A percentile compares a stretch with the other conserved stretches of the same genome.
Conservation (phyloP, 768 basidiomycete genomes). For the Leucocoprinus birnbaumii region DNA sequence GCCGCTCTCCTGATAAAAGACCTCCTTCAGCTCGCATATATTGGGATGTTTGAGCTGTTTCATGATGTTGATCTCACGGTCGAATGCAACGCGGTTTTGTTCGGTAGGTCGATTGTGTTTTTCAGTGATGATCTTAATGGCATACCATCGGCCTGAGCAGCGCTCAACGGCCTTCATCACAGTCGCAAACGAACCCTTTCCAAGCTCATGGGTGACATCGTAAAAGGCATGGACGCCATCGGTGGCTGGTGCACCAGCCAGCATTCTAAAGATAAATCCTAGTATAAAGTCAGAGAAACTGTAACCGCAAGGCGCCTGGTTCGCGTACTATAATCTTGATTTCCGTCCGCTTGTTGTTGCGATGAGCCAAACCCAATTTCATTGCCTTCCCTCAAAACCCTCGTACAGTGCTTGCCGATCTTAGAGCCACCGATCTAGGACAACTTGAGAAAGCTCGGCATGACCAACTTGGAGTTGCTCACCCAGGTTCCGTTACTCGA, state of each 20-base stretch:
- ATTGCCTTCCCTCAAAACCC: conserved; percentile 72
- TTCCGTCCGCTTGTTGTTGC: conserved; percentile 39
- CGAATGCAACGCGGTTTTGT: conserved; percentile 37
- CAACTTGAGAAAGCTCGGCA: not conserved
- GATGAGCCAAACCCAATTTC: conserved; percentile 83
- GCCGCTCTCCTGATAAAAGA: conserved; percentile 60
- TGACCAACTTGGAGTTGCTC: conserved; percentile 21
- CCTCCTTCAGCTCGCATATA: conserved; percentile 77
- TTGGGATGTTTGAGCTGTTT: conserved; percentile 75
- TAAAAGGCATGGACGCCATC: conserved; percentile 63
- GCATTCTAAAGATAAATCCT: conserved; percentile 76
- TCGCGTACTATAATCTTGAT: conserved; percentile 71
- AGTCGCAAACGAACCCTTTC: conserved; percentile 89
- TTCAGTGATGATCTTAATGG: conserved; percentile 84
- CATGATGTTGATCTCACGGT: conserved; percentile 78
- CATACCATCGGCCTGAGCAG: conserved; percentile 69
- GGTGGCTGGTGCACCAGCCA: conserved; percentile 44
- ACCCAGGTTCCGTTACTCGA: conserved; percentile 79
- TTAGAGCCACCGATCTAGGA: conserved; percentile 63
- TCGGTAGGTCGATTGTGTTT: conserved; percentile 30
- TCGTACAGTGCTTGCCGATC: conserved; percentile 53
- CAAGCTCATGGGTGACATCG: conserved; percentile 69
- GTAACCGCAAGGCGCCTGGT: not conserved
- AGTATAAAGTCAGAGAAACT: not conserved
- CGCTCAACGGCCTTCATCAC: conserved; percentile 82